Evolutionary conservation across 2,329 filamentous ascomycete genomes (phyloP), one percentile per base, ranked within the genome.

Genomic region (Pseudogymnoascus sp.): DNA sequence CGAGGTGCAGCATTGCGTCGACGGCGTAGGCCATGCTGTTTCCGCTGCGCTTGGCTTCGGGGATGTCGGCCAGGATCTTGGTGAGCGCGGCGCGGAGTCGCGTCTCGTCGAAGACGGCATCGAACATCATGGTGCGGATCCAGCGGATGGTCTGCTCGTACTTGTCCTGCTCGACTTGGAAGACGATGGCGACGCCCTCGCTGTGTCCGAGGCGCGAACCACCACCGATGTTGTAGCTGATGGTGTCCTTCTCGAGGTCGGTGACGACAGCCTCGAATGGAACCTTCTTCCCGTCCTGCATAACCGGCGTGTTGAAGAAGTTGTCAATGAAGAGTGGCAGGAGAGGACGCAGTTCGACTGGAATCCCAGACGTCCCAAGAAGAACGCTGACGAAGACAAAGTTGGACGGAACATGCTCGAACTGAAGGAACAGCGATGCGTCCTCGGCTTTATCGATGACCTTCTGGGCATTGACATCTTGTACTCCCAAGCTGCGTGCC

Each of bases 221-320:
- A 2, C 83, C 83, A 63, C 86, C 84, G 65, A 97, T 84, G 1
- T 77, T 79, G 73, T 96, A 97, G 66, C 85, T 87, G 62, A 97
- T 86, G 0, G 94, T 97, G 67, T 97, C 92, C 69, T 88, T 85
- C 74, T 99, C 94, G 3, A 99, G 81, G 70, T 92, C 86, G 70
- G 91, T 90, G 47, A 97, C 91, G 2, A 97, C 90, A 64, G 96
- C 84, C 72, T 97, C 94, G 68, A 97, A 99, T 57, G 88, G 86
- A 30, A 99, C 77, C 22, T 82, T 83, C 70, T 90, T 80, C 43
- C 90, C 91, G 67, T 91, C 81, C 30, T 87, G 85, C 68, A 81
- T 80, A 63, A 99, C 87, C 2, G 93, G 94, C 0, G 91, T 91
- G 70, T 91, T 93, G 79, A 97, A 99, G 77, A 97, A 96, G 70